These are phyloP conservation scores for Cubamyces sp. DNA, from an alignment of 768 basidiomycete species.

Conservation along the genomic window DNA sequence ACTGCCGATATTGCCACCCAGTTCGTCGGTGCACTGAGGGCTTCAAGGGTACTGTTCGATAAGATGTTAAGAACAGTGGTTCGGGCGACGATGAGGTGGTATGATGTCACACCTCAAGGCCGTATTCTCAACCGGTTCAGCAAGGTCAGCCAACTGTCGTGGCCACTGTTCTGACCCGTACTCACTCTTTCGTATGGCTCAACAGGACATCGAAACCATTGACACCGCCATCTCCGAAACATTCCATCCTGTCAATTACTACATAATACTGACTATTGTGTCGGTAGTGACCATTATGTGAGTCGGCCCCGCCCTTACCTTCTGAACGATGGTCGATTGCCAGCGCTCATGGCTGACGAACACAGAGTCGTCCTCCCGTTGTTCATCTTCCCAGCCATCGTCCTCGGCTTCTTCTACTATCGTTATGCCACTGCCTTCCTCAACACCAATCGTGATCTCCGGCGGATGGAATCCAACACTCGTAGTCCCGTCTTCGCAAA, in stretches of 20 bases:
- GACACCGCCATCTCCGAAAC: conserved; percentile 72
- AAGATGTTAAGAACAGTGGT: conserved; percentile 71
- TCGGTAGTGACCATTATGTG: conserved; percentile 75
- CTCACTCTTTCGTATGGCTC: conserved; percentile 6
- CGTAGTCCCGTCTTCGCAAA: conserved; percentile 85
- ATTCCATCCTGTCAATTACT: conserved; percentile 76
- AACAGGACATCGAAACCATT: conserved; percentile 84
- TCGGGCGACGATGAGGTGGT: conserved; percentile 83
- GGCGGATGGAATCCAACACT: conserved; percentile 90
- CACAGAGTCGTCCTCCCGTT: conserved; percentile 72
- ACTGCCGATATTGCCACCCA: conserved; percentile 56
- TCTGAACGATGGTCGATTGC: not conserved
- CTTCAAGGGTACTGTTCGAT: conserved; percentile 44
- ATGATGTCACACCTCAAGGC: conserved; percentile 84
- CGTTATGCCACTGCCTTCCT: conserved; percentile 73
- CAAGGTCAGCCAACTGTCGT: conserved; percentile 43
- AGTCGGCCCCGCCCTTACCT: conserved; percentile 27
- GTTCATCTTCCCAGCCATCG: conserved; percentile 76
- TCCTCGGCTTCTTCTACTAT: conserved; percentile 78
- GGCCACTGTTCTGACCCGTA: not conserved
- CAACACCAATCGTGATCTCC: conserved; percentile 80
- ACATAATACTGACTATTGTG: conserved; percentile 75
- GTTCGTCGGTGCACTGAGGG: conserved; percentile 58
- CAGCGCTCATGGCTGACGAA: conserved; percentile 25
- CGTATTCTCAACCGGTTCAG: conserved; percentile 88